These are phyloP conservation scores for Daldinia bambusicola DNA, from an alignment of 495 filamentous ascomycete genomes.

Conservation along the genomic window DNA sequence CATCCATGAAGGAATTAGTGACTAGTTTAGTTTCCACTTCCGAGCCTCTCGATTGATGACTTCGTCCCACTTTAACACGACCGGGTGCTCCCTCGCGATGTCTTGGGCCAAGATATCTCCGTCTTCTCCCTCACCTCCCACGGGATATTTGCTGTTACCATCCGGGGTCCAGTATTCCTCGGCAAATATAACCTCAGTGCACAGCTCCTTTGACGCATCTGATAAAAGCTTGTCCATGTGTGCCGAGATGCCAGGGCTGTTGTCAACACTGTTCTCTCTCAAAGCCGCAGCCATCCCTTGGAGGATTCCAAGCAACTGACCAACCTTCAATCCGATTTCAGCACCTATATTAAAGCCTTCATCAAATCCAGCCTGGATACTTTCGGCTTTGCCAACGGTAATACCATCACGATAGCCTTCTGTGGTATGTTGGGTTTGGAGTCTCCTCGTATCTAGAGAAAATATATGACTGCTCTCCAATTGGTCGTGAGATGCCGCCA, in stretches of 20 bases:
- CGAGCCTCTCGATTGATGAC: slow-evolving; percentile 56
- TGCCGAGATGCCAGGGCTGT: slow-evolving; percentile 24
- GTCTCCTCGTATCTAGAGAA: slow-evolving; percentile 50
- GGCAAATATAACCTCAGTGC: slow-evolving; percentile 70
- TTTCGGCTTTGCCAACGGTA: slow-evolving; percentile 70
- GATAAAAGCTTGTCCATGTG: slow-evolving; percentile 55
- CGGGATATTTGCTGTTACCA: slow-evolving; percentile 71
- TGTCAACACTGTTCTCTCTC: slow-evolving; percentile 21
- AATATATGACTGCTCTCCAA: slow-evolving; percentile 8
- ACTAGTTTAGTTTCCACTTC: slow-evolving; percentile 56
- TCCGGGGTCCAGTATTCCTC: slow-evolving; percentile 67
- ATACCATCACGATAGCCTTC: slow-evolving; percentile 94
- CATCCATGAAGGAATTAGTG: slow-evolving; percentile 5
- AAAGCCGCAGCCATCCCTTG: slow-evolving; percentile 67
- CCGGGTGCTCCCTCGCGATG: slow-evolving; percentile 68
- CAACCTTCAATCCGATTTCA: slow-evolving; percentile 75
- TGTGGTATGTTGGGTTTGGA: slow-evolving; percentile 78
- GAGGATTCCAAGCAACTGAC: slow-evolving; percentile 74
- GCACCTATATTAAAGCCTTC: slow-evolving; percentile 85
- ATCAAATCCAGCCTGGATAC: slow-evolving; percentile 87
- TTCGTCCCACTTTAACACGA: slow-evolving; percentile 65
- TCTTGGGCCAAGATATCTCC: slow-evolving; percentile 57
- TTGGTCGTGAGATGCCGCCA: slow-evolving; percentile 1
- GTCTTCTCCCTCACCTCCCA: slow-evolving; percentile 49
- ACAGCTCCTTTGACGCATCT: slow-evolving; percentile 69